Conservation (phyloP, 1,139 yeast genomes). For the Taphrina flavorubra region DNA sequence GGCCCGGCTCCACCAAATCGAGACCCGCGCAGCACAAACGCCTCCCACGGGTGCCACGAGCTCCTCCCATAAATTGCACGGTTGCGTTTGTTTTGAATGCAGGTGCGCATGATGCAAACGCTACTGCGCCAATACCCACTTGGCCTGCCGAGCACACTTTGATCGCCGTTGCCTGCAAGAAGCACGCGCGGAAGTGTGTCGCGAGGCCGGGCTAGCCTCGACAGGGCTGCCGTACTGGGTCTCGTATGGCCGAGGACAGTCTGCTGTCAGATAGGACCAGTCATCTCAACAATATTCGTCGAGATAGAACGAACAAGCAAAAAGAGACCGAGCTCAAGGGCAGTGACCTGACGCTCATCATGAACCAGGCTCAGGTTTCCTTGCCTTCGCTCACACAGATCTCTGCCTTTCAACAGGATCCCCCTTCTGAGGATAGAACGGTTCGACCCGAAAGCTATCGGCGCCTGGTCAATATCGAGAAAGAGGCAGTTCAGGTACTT, state of each 20-base stretch:
- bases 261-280: conserved; percentile 10
- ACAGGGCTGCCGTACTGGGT: neutral
- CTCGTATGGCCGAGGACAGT: neutral
- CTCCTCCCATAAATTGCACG: conserved; percentile 10
- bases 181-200: no score
- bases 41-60: neutral
- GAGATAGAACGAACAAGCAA: conserved; percentile 7
- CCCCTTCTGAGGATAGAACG: neutral
- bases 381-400: conserved; percentile 12
- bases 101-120: conserved; percentile 1
- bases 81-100: conserved; percentile 10
- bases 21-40: neutral
- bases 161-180: no score
- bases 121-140: neutral
- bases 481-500: conserved; percentile 6
- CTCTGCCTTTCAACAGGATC: conserved; percentile 12
- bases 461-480: conserved; percentile 6
- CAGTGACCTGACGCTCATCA: conserved; percentile 6
- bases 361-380: conserved; percentile 29
- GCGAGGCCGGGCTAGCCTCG: no score
- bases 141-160: no score
- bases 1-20: neutral
- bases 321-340: conserved; percentile 12
- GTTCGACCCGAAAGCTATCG: neutral
- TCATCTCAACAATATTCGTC: conserved; percentile 11